Conservation (phyloP, 495 filamentous ascomycete species). For the Aspergillus biplanus region DNA sequence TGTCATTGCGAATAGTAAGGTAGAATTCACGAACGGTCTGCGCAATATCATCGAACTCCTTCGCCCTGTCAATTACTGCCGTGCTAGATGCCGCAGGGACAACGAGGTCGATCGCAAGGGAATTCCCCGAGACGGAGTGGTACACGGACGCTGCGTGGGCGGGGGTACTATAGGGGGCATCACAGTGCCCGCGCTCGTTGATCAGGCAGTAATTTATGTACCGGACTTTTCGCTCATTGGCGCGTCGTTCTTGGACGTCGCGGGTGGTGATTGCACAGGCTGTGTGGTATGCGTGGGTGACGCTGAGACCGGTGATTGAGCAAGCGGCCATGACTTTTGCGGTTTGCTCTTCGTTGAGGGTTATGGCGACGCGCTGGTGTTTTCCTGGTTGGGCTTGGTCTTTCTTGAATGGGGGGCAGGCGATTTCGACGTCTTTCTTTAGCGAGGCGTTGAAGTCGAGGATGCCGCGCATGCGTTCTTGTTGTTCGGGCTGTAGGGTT, state of each 20-base stretch:
- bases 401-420: conserved; percentile 21
- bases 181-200: conserved; percentile 30
- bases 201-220: conserved; percentile 32
- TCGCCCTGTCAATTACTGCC: background rate
- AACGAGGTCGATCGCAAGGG: conserved; percentile 24
- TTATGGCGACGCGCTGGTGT: conserved; percentile 30
- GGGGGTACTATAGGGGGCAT: conserved; percentile 21
- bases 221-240: conserved; percentile 20
- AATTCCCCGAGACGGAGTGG: conserved; percentile 31
- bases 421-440: conserved; percentile 21
- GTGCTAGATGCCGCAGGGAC: conserved; percentile 14
- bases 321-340: conserved; percentile 12
- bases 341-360: conserved; percentile 13
- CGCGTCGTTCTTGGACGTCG: conserved; percentile 19
- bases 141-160: conserved; percentile 29
- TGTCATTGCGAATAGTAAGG: conserved; percentile 26
- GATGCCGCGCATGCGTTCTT: conserved; percentile 10
- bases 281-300: conserved; percentile 35
- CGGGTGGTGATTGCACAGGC: conserved; percentile 24
- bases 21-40: conserved; percentile 32
- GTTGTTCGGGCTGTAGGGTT: conserved; percentile 6
- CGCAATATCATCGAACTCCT: conserved; percentile 15
- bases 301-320: conserved; percentile 14
- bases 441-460: conserved; percentile 17
- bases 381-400: conserved; percentile 16